These are phyloP conservation scores for Oryza punctata DNA, from an alignment of 176 grass and related monocot species.

Conservation along the genomic window DNA sequence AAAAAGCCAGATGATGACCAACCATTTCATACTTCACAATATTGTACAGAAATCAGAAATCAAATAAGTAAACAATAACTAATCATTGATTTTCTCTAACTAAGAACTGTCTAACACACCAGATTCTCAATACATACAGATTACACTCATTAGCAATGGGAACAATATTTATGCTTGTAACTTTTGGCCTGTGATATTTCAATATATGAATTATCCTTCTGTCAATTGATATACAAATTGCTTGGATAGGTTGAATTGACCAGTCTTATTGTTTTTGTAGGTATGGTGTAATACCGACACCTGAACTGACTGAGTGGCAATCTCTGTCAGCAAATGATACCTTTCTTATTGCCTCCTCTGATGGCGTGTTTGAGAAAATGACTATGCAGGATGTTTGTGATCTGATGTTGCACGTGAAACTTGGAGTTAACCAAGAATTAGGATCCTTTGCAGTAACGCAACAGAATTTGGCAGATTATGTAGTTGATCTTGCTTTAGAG, in stretches of 20 bases:
- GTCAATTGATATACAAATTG: constrained; percentile 29
- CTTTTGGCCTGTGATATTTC: background rate
- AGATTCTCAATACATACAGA: constrained; percentile 8
- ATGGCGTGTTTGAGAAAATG: constrained; percentile 90
- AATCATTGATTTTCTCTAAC: background rate
- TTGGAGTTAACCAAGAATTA: constrained; percentile 34
- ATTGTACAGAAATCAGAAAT: constrained; percentile 23
- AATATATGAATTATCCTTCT: constrained; percentile 2
- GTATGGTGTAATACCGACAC: constrained; percentile 89
- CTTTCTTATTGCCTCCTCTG: constrained; percentile 81
- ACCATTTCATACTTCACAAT: background rate
- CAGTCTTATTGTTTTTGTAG: constrained; percentile 49
- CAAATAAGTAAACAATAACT: constrained; percentile 12
- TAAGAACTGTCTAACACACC: background rate
- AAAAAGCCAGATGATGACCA: background rate
- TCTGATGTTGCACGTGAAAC: constrained; percentile 66
- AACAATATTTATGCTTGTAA: constrained; percentile 12
- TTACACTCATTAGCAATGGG: background rate
- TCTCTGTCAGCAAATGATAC: constrained; percentile 77
- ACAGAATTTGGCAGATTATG: constrained; percentile 72
- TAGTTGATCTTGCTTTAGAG: constrained; percentile 72
- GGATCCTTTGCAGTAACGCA: constrained; percentile 37
- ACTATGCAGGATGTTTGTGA: constrained; percentile 90
- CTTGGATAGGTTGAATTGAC: constrained; percentile 27
- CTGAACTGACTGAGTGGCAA: constrained; percentile 82